Conservation (phyloP, 2,329 filamentous ascomycete species). For the Fonsecaea erecta region DNA sequence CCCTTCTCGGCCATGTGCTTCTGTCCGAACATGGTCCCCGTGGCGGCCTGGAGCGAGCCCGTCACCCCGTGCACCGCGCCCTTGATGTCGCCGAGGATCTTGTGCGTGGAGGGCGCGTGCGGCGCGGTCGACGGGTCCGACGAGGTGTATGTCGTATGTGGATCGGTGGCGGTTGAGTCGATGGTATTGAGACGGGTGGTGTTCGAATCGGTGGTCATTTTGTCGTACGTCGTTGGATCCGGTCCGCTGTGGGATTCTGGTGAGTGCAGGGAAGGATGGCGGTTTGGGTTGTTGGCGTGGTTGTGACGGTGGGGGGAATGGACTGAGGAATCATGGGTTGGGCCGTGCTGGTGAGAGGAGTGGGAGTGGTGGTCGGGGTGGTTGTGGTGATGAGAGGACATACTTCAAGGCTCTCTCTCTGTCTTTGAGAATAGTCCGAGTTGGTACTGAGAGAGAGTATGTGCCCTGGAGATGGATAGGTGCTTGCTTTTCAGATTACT, state of each 20-base stretch:
- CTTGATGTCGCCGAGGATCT: constrained; percentile 32
- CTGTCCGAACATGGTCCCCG: constrained; percentile 30
- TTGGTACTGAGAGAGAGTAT: neutral
- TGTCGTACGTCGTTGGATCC: neutral
- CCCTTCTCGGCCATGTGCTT: constrained; percentile 33
- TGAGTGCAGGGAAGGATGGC: constrained; percentile 2
- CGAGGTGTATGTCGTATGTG: constrained; percentile 20
- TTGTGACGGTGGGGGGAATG: constrained; percentile 7
- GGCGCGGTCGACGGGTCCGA: constrained; percentile 26
- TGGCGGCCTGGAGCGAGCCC: constrained; percentile 31
- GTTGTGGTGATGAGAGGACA: constrained; percentile 6
- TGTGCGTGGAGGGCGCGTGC: constrained; percentile 22
- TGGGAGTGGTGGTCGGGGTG: constrained; percentile 4
- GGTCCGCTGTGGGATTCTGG: neutral
- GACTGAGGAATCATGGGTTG: neutral
- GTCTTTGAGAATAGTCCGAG: neutral
- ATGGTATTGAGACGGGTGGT: too few species aligned
- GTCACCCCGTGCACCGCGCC: constrained; percentile 32
- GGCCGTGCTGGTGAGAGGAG: constrained; percentile 15
- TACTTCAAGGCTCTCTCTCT: constrained; percentile 1
- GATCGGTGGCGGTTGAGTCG: neutral
- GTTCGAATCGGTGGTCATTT: neutral
- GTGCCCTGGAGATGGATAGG: neutral
- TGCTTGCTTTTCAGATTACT: neutral
- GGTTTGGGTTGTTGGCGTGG: constrained; percentile 3